A percentile compares a stretch with the other conserved stretches of the same genome.
phyloP scores from a whole-genome alignment of 176 grass and related monocot genomes.

The Oryza brachyantha region DNA sequence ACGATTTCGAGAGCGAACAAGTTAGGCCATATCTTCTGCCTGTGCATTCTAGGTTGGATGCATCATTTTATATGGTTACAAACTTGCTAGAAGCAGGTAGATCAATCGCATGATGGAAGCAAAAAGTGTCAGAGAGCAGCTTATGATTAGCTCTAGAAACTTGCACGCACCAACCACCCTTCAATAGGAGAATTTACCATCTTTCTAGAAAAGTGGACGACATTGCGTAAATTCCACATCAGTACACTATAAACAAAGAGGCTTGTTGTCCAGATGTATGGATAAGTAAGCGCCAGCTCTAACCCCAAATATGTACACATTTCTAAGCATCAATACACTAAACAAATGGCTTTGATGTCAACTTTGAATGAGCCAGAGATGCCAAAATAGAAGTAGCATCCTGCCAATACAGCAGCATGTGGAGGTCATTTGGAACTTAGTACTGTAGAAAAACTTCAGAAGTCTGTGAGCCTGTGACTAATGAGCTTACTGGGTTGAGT shows the following conservation, averaged over 20 bases:
- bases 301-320: conserved; percentile 5
- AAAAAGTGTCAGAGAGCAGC: conserved; percentile 5
- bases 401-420: background rate
- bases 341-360: background rate
- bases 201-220: conserved; percentile 23
- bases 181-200: background rate
- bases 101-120: conserved; percentile 6
- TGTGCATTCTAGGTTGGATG: background rate
- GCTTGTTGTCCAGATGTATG: background rate
- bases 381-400: background rate
- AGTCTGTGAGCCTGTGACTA: background rate
- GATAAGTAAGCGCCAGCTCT: background rate
- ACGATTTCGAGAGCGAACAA: background rate
- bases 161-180: background rate
- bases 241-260: background rate
- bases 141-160: conserved; percentile 9
- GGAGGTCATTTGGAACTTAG: background rate
- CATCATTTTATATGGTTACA: background rate
- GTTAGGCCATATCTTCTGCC: background rate
- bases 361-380: background rate
- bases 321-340: background rate
- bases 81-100: background rate
- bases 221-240: conserved; percentile 26
- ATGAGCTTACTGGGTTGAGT: background rate
- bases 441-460: background rate